Evolutionary conservation across 345 rosid species (phyloP).

Genomic region (Eucalyptus tenuipes): DNA sequence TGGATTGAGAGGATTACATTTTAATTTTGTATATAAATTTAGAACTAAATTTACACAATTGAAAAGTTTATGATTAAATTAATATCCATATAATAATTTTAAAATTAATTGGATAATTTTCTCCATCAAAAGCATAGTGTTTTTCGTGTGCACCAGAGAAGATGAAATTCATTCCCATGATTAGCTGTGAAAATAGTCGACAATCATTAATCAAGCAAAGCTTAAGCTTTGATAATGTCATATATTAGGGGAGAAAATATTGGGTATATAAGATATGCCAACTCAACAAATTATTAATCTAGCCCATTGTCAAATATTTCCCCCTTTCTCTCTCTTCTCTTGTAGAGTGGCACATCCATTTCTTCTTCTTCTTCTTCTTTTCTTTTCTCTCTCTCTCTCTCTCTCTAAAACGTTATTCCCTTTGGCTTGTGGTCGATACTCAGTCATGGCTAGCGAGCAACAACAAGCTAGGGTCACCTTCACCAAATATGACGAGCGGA

Average conservation of each 20-base stretch:
- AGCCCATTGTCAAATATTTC: too few species aligned
- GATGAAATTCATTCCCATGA: neutral
- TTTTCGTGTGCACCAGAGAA: neutral
- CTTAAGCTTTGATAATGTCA: neutral
- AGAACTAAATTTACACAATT: neutral
- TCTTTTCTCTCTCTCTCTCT: too few species aligned
- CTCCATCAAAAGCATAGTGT: neutral
- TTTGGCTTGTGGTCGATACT: too few species aligned
- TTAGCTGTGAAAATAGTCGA: neutral
- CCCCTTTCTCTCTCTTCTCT: too few species aligned
- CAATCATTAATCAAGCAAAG: neutral
- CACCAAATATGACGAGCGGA: fast-evolving
- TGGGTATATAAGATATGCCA: too few species aligned
- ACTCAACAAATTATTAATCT: too few species aligned
- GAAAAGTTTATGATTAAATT: neutral
- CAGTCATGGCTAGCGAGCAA: fast-evolving
- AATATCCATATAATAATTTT: neutral
- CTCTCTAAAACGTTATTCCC: too few species aligned
- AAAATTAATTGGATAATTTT: neutral
- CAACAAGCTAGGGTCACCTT: too few species aligned
- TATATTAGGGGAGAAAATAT: neutral
- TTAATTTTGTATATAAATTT: neutral
- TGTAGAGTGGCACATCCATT: fast-evolving
- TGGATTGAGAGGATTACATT: neutral
- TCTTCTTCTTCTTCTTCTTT: too few species aligned